Conservation (phyloP, 768 basidiomycete species). For the Tricholoma saponaceum region DNA sequence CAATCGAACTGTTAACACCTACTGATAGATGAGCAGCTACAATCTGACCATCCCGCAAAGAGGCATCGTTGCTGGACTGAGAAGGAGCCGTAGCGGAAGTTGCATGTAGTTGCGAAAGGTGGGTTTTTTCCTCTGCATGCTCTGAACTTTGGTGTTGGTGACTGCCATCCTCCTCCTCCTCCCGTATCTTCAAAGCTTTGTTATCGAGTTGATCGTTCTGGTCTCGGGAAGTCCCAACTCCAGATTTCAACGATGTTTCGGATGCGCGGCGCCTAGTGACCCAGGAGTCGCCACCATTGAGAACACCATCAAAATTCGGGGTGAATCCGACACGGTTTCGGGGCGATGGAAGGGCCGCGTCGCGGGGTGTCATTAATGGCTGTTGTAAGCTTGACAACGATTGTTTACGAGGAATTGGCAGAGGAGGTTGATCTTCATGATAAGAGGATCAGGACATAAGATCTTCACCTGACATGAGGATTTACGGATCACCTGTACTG, state of each 20-base stretch:
- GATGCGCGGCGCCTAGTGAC: conserved; percentile 57
- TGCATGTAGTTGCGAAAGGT: not conserved
- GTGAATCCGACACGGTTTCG: conserved; percentile 57
- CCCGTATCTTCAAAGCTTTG: conserved; percentile 49
- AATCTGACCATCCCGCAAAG: not conserved
- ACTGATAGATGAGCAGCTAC: conserved; percentile 11
- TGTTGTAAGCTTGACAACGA: conserved; percentile 62
- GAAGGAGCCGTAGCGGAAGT: not conserved
- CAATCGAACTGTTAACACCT: conserved; percentile 11
- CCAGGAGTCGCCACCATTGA: conserved; percentile 68
- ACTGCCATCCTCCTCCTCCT: conserved; percentile 50
- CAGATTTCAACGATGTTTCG: conserved; percentile 45
- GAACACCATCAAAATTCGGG: conserved; percentile 70
- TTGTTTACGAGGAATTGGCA: conserved; percentile 57
- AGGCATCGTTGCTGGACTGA: not conserved
- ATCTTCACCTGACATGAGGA: conserved; percentile 2
- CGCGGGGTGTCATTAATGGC: conserved; percentile 54
- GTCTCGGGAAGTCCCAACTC: conserved; percentile 32
- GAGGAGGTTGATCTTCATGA: conserved; percentile 53
- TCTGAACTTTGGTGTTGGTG: conserved; percentile 4
- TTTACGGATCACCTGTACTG: conserved; percentile 48
- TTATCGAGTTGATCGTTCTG: conserved; percentile 34
- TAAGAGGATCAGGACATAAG: conserved; percentile 14
- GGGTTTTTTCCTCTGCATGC: conserved; percentile 1
- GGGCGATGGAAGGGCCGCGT: conserved; percentile 57